Base-by-base conservation (phyloP, 768 basidiomycete species). In the Phallus indusiatus region DNA sequence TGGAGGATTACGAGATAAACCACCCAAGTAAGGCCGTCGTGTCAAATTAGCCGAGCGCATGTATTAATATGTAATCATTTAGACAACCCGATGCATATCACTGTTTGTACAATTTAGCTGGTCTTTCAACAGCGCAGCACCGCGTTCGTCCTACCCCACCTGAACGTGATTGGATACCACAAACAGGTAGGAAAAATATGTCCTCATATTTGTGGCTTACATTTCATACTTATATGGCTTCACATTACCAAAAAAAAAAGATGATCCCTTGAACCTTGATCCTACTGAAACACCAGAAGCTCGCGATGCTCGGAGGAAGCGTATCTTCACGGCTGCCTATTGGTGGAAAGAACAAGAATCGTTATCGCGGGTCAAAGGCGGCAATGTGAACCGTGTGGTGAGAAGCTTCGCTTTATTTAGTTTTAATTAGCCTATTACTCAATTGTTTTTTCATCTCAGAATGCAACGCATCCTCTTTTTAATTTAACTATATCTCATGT, bases 71-170 rank as follows among this genome's bases (percentile, higher is more conserved):
- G 28, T 34, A n/a, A n/a, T n/a, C n/a, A 9, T 54, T 54, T 63
- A 94, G 93, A 71, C 71, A 72, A n/a, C 75, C 94, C n/a, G 96
- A 99, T 68, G 80, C 90, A 42, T 99, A 99, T 68, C 96, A 99
- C 67, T 96, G 95, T 0, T 73, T 90, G 36, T 98, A 95, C 71
- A 94, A 91, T 67, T 80, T 98, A 2, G 81, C 93, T 5, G 96
- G 96, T 12, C 78, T 96, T 17, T 91, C 95, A 0, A 76, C 83
- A 0, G 90, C 95, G 0, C 96, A 98, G 67, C 93, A 97, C 63
- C 80, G 76, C 47, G 78, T 94, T 1, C 72, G 70, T 37, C 80
- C 79, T 0, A n/a, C 56, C 66, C 66, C 11, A 64, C 64, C 49
- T 47, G 66, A 47, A 55, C 47, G 42, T 57, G 54, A 12, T 53